Evolutionary conservation across 2,329 filamentous ascomycete genomes (phyloP).

Genomic region (Claviceps arundinis): DNA sequence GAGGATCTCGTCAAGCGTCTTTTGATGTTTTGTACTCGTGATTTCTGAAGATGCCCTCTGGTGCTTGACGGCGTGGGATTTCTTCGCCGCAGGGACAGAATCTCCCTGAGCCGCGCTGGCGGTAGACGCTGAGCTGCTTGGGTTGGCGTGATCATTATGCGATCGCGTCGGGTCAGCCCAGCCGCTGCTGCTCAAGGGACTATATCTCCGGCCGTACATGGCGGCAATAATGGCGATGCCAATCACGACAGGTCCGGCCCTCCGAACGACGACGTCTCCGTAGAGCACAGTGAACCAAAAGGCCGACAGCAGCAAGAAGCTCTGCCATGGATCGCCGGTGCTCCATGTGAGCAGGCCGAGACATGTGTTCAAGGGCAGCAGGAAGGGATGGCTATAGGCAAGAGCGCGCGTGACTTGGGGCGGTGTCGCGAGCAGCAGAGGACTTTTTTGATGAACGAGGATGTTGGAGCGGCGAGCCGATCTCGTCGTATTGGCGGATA

Average conservation of each 20-base stretch:
- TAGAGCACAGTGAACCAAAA: conserved; percentile 87
- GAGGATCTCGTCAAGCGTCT: conserved; percentile 93
- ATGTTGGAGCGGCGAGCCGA: conserved; percentile 71
- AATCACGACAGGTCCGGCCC: conserved; percentile 70
- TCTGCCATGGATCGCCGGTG: conserved; percentile 88
- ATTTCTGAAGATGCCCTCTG: conserved; percentile 39
- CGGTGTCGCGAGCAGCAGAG: conserved; percentile 80
- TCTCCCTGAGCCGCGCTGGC: conserved; percentile 14
- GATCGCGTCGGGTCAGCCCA: conserved; percentile 42
- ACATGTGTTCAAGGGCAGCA: conserved; percentile 76
- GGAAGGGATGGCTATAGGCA: conserved; percentile 89
- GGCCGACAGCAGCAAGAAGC: conserved; percentile 70
- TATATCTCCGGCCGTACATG: conserved; percentile 87
- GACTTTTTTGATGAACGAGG: conserved; percentile 92
- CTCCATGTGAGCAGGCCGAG: conserved; percentile 88
- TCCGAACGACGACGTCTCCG: conserved; percentile 68
- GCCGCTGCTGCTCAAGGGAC: conserved; percentile 74
- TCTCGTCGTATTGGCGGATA: conserved; percentile 50
- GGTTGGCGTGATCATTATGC: conserved; percentile 15
- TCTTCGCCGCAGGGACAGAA: conserved; percentile 13
- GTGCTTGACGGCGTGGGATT: conserved; percentile 20
- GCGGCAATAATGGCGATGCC: conserved; percentile 70
- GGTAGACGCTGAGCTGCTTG: conserved; percentile 7
- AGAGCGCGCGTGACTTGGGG: conserved; percentile 88
- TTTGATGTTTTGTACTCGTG: conserved; percentile 65